Base-by-base conservation (phyloP, 1,284 basidiomycete species). In the Volvariella volvacea region DNA sequence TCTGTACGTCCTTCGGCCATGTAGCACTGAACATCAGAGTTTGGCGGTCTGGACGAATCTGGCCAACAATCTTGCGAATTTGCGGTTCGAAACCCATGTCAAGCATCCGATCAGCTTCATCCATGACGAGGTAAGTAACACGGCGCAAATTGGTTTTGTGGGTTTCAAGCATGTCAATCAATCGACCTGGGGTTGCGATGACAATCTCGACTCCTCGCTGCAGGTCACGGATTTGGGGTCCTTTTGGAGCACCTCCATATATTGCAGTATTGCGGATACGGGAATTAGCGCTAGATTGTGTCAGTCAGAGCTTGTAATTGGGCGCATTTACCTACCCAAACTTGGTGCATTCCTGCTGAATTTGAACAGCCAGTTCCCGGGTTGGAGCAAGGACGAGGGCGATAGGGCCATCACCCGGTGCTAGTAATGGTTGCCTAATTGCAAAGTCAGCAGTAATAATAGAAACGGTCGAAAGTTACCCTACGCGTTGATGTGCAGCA, bases 31-130 rank as follows among this genome's bases (percentile, higher is more conserved):
- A 99, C 81, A 93, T 91, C 49, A 94, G 75, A 1, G 92, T 93
- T 63, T 97, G 94, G 61, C 92, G 83, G 70, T 97, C 94, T 33
- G 93, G 94, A 37, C 94, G 83, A 59, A 97, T 96, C 70, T 99
- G 95, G 55, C 85, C 76, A 54, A 99, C 87, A 57, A 98, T 97
- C 74, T 99, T 99, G 64, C 94, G 81, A 62, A 99, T 99, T 66
- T 99, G 95, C 48, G 95, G 95, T 72, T 99, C 95, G 72, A 99
- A 99, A 79, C 95, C 93, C 92, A 95, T 95, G 71, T 95, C 92
- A 53, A 95, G 78, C 92, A 95, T 95, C 56, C 92, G 89, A 71
- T 98, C 95, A 46, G 95, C 95, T 68, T 99, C 96, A 66, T 99
- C 95, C 87, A 99, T 92, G 61, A 99, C 95, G 42, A 99, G 78